These are phyloP conservation scores for Incumbomyces lentus DNA, from an alignment of 2,329 filamentous ascomycete species.

Conservation along the genomic window DNA sequence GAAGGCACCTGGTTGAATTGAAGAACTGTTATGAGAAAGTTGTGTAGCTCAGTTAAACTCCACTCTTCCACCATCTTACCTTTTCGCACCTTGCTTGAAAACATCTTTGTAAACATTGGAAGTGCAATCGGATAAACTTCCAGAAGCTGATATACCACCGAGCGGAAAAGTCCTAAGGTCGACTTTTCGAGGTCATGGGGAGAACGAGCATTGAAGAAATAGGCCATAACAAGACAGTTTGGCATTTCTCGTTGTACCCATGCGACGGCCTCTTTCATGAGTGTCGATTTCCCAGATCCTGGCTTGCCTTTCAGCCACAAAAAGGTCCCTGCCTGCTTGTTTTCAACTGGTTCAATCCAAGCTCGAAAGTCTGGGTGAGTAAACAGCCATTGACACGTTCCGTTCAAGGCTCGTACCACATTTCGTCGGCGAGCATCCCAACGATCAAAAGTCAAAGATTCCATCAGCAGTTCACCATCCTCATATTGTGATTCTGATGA, in stretches of 20 bases:
- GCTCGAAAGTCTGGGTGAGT: too few relatives aligned
- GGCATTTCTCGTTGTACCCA: not conserved
- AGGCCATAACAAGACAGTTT: constrained; percentile 27
- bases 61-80: constrained; percentile 3
- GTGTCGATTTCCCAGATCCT: constrained; percentile 19
- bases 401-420: too few relatives aligned
- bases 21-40: constrained; percentile 15
- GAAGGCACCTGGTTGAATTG: constrained; percentile 9
- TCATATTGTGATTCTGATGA: too few relatives aligned
- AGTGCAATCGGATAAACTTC: constrained; percentile 17
- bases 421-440: too few relatives aligned
- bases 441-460: too few relatives aligned
- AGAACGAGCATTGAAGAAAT: constrained; percentile 13
- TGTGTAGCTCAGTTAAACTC: constrained; percentile 5
- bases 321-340: too few relatives aligned
- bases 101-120: not conserved
- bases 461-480: too few relatives aligned
- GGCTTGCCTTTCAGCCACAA: constrained; percentile 33
- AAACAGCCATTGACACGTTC: too few relatives aligned
- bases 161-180: constrained; percentile 40
- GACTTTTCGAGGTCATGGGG: constrained; percentile 37
- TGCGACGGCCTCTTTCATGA: constrained; percentile 22
- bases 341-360: too few relatives aligned
- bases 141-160: constrained; percentile 12
- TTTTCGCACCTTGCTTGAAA: not conserved